Percentiles rank a stretch among this genome's conserved stretches.
phyloP scores from a whole-genome alignment of 371 early-diverging fungal species.

The Ecytonucleospora hepatopenaei region DNA sequence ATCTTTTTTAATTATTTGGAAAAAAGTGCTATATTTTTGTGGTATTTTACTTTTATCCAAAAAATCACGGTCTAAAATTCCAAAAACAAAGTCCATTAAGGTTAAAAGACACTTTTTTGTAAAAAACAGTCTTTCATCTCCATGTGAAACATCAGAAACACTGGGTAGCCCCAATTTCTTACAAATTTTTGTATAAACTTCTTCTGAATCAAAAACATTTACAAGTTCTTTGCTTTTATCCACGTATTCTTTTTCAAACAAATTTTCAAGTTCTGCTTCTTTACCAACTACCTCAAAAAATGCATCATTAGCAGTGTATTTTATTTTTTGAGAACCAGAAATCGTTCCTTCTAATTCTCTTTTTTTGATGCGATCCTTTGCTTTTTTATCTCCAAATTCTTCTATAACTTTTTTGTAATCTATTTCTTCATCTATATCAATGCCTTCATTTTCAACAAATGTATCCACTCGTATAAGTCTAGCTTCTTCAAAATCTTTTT shows the following conservation, averaged over 20 bases:
- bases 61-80: neutral
- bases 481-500: neutral
- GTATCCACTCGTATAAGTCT: neutral
- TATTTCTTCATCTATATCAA: neutral
- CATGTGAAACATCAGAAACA: neutral
- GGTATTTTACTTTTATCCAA: neutral
- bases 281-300: constrained; percentile 12
- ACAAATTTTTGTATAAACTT: neutral
- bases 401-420: constrained; percentile 2
- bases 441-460: neutral
- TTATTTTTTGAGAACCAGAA: neutral
- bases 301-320: constrained; percentile 5
- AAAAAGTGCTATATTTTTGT: neutral
- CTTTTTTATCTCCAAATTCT: constrained; percentile 29
- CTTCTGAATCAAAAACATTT: constrained; percentile 5
- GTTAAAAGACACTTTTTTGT: neutral
- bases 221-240: neutral
- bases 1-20: neutral
- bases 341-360: constrained; percentile 8
- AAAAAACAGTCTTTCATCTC: neutral
- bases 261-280: constrained; percentile 3
- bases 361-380: constrained; percentile 8
- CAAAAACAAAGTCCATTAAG: neutral
- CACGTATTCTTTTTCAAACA: constrained; percentile 18
- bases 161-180: constrained; percentile 14